A percentile compares a stretch with the other conserved stretches of the same genome.
Conservation (phyloP, 257 asterid genomes). For the Petunia axillaris region DNA sequence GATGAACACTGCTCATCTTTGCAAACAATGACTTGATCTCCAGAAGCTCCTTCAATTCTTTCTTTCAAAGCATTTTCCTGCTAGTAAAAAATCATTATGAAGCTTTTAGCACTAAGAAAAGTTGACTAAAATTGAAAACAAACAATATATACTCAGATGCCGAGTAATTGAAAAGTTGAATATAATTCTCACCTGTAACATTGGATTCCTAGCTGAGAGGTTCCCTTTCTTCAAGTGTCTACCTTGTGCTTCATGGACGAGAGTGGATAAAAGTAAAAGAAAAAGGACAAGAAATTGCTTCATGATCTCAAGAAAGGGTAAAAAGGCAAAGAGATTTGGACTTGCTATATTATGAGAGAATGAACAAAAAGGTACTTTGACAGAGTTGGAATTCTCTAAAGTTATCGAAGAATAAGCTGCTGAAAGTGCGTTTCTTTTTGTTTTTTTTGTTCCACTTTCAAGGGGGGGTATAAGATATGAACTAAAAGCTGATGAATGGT, state of each 20-base stretch:
- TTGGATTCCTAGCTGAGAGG: conserved; percentile 27
- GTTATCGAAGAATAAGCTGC: conserved; percentile 23
- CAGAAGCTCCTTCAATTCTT: conserved; percentile 27
- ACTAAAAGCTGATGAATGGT: neutral
- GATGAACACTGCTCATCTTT: conserved; percentile 39
- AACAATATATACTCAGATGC: neutral
- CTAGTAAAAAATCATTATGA: conserved; percentile 4
- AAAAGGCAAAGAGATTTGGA: neutral
- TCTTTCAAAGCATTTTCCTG: conserved; percentile 34
- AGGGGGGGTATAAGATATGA: neutral
- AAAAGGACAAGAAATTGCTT: conserved; percentile 40
- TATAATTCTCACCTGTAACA: conserved; percentile 41
- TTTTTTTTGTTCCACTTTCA: conserved; percentile 17
- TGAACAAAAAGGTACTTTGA: conserved; percentile 16
- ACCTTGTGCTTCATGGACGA: conserved; percentile 53
- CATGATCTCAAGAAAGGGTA: conserved; percentile 38
- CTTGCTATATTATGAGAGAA: conserved; percentile 17
- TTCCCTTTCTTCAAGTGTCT: conserved; percentile 45
- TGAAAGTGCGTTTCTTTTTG: neutral
- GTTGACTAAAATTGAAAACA: neutral
- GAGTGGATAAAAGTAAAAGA: conserved; percentile 48
- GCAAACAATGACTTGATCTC: conserved; percentile 26
- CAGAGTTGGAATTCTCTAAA: conserved; percentile 22
- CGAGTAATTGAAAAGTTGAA: neutral
- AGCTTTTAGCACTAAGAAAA: neutral